phyloP scores from a whole-genome alignment of 1,284 basidiomycete genomes.

The Marasmius fiardii region DNA sequence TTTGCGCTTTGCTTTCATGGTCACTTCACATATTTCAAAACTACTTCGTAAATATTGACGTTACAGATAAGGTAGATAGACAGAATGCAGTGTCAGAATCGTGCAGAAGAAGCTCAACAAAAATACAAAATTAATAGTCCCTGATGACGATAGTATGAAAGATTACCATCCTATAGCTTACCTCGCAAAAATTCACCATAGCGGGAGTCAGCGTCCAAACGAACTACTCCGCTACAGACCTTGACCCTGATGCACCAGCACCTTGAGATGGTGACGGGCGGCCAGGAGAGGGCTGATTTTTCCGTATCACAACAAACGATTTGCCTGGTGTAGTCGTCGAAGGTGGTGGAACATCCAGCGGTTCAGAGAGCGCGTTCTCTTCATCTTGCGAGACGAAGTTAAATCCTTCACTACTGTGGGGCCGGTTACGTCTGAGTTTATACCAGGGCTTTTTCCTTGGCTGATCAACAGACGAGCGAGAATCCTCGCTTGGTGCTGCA shows the following conservation, averaged over 20 bases:
- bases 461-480: conserved; percentile 32
- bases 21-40: no score
- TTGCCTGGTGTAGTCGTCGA: conserved; percentile 32
- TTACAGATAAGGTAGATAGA: no score
- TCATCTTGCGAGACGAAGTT: conserved; percentile 30
- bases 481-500: conserved; percentile 33
- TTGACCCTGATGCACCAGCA: not conserved
- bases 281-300: conserved; percentile 18
- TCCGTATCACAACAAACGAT: conserved; percentile 71
- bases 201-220: no score
- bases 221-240: not conserved
- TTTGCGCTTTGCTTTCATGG: no score
- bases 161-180: no score
- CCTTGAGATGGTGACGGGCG: not conserved
- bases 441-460: conserved; percentile 68
- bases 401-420: conserved; percentile 58
- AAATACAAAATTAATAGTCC: no score
- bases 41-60: no score
- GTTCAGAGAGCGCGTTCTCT: conserved; percentile 25
- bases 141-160: no score
- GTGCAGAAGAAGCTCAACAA: no score
- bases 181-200: no score
- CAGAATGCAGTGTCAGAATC: no score
- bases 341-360: conserved; percentile 16
- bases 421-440: conserved; percentile 54